Base-by-base conservation (phyloP, 1,284 basidiomycete species). In the Rhodotorula mucilaginosa region DNA sequence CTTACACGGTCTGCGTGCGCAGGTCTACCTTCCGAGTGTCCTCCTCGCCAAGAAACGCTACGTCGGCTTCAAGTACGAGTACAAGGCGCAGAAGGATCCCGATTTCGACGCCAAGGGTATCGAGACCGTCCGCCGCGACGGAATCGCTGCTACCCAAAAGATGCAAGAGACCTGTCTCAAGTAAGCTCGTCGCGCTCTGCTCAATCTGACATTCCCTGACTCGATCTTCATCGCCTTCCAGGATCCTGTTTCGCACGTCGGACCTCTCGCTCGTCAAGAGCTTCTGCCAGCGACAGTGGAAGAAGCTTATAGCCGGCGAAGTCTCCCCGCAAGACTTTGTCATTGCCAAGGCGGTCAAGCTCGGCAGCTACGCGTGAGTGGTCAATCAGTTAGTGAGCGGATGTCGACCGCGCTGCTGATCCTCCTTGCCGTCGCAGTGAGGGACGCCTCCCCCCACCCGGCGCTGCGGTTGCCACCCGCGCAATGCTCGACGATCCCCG, bases 21-120 rank as follows among this genome's bases (percentile, higher is more conserved):
- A 93, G 91, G 91, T 98, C 6, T 99, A 97, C 81, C 86, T 94
- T 64, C 95, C 93, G 2, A 95, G 91, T 72, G 88, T 98, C 0
- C 85, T 99, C 31, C 87, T 97, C 84, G 93, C 95, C 0, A 99
- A 99, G 84, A 98, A 98, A 80, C 87, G 94, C 72, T 98, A 98
- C 78, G 95, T 97, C 15, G 96, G 96, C 3, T 94, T 92, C 84
- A 97, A 95, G 81, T 97, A 90, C 77, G 97, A 99, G 81, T 86
- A 83, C 66, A 86, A 89, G 0, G 89, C 93, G 73, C 92, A 97
- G 23, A 80, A 75, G 2, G 88, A 90, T 64, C 92, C 94, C 0
- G 84, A 83, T 0, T 97, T 99, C 77, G 96, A 99, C 77, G 97
- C 94, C 7, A 98, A 99, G 81, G 97, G 96, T 0, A 97, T 99